A percentile compares a stretch with the other conserved stretches of the same genome.
Conservation (phyloP, 1,139 yeast genomes). For the Saccharomyces hybrid region DNA sequence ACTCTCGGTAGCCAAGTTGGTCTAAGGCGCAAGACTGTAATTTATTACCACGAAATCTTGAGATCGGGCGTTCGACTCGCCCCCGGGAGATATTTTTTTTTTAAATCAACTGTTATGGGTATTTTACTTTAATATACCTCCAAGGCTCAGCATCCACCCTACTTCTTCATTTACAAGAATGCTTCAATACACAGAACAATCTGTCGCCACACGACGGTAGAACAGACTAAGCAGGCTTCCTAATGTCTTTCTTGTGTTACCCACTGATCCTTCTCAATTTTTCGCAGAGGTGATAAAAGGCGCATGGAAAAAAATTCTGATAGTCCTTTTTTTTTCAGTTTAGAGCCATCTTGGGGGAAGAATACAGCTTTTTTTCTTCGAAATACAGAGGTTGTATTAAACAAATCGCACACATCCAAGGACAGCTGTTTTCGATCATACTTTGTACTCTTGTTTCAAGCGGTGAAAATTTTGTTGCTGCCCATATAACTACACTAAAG, state of each 20-base stretch:
- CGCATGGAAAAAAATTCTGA: neutral
- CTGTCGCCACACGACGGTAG: neutral
- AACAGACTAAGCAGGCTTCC: neutral
- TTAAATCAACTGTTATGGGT: neutral
- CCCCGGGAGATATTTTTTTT: constrained; percentile 9
- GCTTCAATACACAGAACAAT: neutral
- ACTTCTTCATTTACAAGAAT: neutral
- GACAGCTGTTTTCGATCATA: neutral
- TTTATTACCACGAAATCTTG: constrained; percentile 9
- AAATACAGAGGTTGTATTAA: neutral
- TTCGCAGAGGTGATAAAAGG: neutral
- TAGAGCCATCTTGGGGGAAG: neutral
- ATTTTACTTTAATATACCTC: neutral
- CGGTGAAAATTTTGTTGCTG: neutral
- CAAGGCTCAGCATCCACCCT: neutral
- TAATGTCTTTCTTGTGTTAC: neutral
- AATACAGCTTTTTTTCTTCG: neutral
- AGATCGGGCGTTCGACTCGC: constrained; percentile 14
- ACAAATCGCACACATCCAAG: neutral
- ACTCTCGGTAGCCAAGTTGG: constrained; percentile 19
- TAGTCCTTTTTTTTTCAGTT: neutral
- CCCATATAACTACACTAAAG: neutral
- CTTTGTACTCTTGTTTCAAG: neutral
- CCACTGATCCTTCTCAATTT: neutral
- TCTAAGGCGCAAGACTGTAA: constrained; percentile 20